Base-by-base conservation (phyloP, 495 filamentous ascomycete species). In the Lophium mytilinum region DNA sequence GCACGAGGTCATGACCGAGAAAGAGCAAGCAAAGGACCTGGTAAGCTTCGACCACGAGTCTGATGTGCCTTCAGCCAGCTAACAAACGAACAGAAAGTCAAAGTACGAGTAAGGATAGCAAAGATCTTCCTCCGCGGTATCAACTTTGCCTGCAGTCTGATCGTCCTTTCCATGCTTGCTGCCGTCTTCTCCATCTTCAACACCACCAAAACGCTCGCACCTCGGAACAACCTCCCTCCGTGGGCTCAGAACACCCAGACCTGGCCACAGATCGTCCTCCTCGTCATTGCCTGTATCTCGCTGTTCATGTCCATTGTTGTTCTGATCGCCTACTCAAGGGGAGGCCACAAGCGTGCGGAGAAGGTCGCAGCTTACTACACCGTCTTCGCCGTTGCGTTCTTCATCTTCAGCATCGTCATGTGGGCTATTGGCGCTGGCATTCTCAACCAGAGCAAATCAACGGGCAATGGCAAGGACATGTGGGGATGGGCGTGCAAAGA, bases 401-500 rank as follows among this genome's bases (percentile, higher is more conserved):
- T 97, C 78, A 84, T 89, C 57, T 90, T 96, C 71, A 93, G 85
- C 66, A 87, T 95, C 59, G 73, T 95, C 64, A 89, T 98, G 79
- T 98, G 93, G 93, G 84, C 85, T 36, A 78, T 90, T 34, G 90
- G 85, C 17, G 92, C 90, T 8, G 91, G 84, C 51, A 76, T 96
- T 57, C 82, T 96, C 59, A 85, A 96, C 67, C 79, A 83, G 64
- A 82, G 80, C 37, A 86, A 87, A 66, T 75, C 79, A 59, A 84
- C 81, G 66, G 85, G 83, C 62, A 73, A 81, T 39, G 85, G 83
- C 55, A 78, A 96, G 65, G 93, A 97, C 68, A 77, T 99, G 65
- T 99, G 93, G 93, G 92, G 90, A 30, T 99, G 93, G 93, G 79
- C 88, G 3, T 99, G 93, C 67, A 87, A 89, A 30, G 79, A 95